Conservation (phyloP, 1,139 yeast species). For the Dujonia santamariae region DNA sequence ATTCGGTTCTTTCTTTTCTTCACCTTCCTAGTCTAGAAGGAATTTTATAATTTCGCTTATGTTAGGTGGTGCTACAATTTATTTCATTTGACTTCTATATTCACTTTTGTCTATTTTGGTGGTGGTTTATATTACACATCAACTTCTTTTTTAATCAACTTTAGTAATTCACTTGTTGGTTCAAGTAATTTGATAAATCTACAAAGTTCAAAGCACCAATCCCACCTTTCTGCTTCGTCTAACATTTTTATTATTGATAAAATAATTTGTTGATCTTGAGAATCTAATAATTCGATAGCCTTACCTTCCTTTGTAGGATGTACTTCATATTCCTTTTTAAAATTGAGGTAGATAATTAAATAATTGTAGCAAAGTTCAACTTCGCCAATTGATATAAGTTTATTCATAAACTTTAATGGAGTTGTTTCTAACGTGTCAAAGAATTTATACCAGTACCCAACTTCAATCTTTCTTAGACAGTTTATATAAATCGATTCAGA, state of each 20-base stretch:
- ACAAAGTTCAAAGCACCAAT: conserved; percentile 46
- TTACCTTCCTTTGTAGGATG: conserved; percentile 1
- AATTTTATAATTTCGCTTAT: too few relatives aligned
- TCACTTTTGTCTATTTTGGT: conserved; percentile 1
- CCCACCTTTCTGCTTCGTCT: conserved; percentile 34
- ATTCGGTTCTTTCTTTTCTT: too few relatives aligned
- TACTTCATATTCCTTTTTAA: conserved; percentile 29
- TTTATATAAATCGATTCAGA: conserved; percentile 34
- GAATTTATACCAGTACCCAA: conserved; percentile 37
- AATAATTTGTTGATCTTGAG: conserved; percentile 31
- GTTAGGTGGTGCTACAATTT: too few relatives aligned
- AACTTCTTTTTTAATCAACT: conserved; percentile 12
- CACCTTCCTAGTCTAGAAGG: too few relatives aligned
- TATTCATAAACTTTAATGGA: conserved; percentile 38
- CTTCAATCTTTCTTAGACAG: conserved; percentile 44
- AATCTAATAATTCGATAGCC: conserved; percentile 19
- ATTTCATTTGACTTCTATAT: conserved; percentile 1
- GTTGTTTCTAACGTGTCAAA: conserved; percentile 33
- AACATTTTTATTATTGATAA: conserved; percentile 34
- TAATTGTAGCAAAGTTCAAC: conserved; percentile 44
- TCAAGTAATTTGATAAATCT: conserved; percentile 42
- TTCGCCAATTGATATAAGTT: conserved; percentile 29
- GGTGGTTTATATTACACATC: conserved; percentile 2
- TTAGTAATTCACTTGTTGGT: conserved; percentile 32
- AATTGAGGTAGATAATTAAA: conserved; percentile 40